Percentiles rank a stretch among this genome's conserved stretches.
phyloP scores from a whole-genome alignment of 768 basidiomycete species.

The Lactarius trivialis region DNA sequence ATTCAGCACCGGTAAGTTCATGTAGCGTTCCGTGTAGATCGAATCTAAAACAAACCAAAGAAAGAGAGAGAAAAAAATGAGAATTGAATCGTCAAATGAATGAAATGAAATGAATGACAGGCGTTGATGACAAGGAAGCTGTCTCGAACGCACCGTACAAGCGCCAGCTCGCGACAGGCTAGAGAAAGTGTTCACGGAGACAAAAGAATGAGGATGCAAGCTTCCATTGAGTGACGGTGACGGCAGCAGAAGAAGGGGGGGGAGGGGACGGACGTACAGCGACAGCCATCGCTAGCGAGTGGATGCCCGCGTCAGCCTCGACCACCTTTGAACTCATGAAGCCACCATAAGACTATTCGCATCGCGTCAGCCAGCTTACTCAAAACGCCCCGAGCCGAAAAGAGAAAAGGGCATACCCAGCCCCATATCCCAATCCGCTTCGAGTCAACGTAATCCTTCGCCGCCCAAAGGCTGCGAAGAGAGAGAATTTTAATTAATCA shows the following conservation, averaged over 20 bases:
- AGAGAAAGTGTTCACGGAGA: constrained; percentile 1
- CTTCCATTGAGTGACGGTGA: not conserved
- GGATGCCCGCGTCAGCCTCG: constrained; percentile 84
- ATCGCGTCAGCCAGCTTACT: not conserved
- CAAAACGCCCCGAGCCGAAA: not conserved
- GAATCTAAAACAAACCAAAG: constrained; percentile 49
- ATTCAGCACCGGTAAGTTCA: constrained; percentile 78
- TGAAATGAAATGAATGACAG: not conserved
- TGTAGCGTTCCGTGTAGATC: constrained; percentile 96
- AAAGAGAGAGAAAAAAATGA: not conserved
- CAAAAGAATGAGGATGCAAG: not conserved
- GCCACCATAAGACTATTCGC: constrained; percentile 80
- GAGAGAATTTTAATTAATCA: not conserved
- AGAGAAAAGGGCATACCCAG: constrained; percentile 57
- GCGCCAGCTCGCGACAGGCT: constrained; percentile 87
- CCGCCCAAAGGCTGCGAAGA: constrained; percentile 62
- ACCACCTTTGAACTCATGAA: constrained; percentile 93
- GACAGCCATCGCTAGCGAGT: constrained; percentile 86
- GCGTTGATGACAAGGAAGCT: not conserved
- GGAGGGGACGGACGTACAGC: constrained; percentile 52
- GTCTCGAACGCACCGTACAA: constrained; percentile 52
- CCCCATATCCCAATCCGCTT: constrained; percentile 95
- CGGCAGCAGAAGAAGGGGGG: not conserved
- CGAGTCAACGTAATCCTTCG: constrained; percentile 82
- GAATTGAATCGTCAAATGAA: not conserved